phyloP scores from a whole-genome alignment of 2,329 filamentous ascomycete genomes.

The Fonsecaea multimorphosa region DNA sequence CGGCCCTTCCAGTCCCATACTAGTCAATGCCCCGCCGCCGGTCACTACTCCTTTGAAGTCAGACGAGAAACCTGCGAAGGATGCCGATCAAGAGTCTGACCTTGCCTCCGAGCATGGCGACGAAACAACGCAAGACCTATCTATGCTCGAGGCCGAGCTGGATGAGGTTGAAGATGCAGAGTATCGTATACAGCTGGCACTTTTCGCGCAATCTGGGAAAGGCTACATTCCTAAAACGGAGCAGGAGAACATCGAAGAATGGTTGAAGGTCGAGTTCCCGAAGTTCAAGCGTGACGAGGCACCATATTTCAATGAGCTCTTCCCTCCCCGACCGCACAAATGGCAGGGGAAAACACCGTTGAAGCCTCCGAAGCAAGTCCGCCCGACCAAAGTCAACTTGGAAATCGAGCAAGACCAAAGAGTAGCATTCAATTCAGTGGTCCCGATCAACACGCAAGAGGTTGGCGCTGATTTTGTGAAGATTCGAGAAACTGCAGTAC shows the following conservation, averaged over 20 bases:
- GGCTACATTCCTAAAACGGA: constrained; percentile 38
- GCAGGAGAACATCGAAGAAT: constrained; percentile 37
- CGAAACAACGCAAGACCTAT: constrained; percentile 32
- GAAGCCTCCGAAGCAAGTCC: constrained; percentile 80
- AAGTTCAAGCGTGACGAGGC: constrained; percentile 76
- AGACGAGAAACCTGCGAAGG: constrained; percentile 25
- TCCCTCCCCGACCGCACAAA: constrained; percentile 81
- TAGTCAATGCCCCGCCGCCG: constrained; percentile 22
- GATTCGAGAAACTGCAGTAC: constrained; percentile 47
- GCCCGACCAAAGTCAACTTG: constrained; percentile 85
- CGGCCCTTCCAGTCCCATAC: constrained; percentile 32
- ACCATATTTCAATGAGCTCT: constrained; percentile 79
- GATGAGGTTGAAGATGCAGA: constrained; percentile 40
- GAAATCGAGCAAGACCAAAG: constrained; percentile 87
- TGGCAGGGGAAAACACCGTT: constrained; percentile 73
- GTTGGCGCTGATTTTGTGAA: constrained; percentile 43
- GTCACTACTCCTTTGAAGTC: constrained; percentile 21
- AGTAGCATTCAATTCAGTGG: constrained; percentile 77
- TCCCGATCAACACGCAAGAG: constrained; percentile 23
- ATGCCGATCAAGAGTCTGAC: constrained; percentile 31
- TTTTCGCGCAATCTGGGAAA: constrained; percentile 54
- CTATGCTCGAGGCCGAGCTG: constrained; percentile 30
- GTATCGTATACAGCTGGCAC: constrained; percentile 54
- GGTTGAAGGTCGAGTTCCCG: constrained; percentile 74
- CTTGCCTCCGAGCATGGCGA: constrained; percentile 34